These are phyloP conservation scores for Proteromonas lacertae DNA, from an alignment of 352 stramenopile species.

Conservation along the genomic window DNA sequence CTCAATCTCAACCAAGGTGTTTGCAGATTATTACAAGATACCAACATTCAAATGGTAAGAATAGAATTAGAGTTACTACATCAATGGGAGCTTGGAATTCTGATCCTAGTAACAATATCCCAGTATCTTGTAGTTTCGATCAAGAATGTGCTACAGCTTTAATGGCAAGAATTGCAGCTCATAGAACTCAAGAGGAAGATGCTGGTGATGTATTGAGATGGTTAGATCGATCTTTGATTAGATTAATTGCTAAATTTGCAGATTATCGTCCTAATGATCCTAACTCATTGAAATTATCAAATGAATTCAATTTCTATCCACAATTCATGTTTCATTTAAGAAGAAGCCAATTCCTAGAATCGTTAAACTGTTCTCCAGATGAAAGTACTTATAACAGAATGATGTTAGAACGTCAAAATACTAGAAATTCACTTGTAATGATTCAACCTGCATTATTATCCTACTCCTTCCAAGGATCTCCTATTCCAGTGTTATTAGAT, in stretches of 20 bases:
- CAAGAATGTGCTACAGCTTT: constrained; percentile 66
- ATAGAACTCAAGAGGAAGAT: constrained; percentile 10
- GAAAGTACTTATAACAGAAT: constrained; percentile 86
- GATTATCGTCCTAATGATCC: constrained; percentile 90
- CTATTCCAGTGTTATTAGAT: constrained; percentile 28
- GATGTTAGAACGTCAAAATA: constrained; percentile 66
- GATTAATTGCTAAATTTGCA: constrained; percentile 86
- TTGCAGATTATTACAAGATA: constrained; percentile 94
- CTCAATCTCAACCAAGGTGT: constrained; percentile 55
- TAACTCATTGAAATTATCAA: constrained; percentile 65
- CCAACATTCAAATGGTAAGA: constrained; percentile 71
- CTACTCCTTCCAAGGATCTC: constrained; percentile 57
- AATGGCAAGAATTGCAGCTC: background rate
- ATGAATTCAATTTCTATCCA: constrained; percentile 92
- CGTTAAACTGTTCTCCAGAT: constrained; percentile 90
- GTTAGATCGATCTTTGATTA: constrained; percentile 86
- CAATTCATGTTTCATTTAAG: constrained; percentile 99
- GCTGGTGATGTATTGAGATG: constrained; percentile 50
- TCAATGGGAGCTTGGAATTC: constrained; percentile 47
- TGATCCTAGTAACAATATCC: constrained; percentile 50
- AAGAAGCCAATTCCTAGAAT: constrained; percentile 87
- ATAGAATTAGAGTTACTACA: constrained; percentile 77
- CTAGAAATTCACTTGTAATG: constrained; percentile 95
- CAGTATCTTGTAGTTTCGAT: constrained; percentile 77
- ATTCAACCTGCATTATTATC: constrained; percentile 93